A percentile compares a stretch with the other conserved stretches of the same genome.
phyloP scores from a whole-genome alignment of 257 asterid species.

The Solanum clarkiae region DNA sequence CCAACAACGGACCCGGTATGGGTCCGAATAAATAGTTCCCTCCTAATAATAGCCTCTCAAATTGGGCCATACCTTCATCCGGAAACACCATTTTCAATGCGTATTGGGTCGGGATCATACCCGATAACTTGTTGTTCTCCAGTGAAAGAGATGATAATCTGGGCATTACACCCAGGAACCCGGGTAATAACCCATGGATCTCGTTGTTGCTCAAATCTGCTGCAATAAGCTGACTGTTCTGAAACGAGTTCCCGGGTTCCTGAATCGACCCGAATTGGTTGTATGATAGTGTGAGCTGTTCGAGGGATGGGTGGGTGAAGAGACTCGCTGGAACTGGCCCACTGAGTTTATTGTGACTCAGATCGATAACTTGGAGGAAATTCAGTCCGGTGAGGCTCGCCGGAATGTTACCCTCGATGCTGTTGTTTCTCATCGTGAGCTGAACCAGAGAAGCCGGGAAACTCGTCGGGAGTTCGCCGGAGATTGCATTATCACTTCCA shows the following conservation, averaged over 20 bases:
- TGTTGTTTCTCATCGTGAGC: slow-evolving; percentile 43
- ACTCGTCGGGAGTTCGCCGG: slow-evolving; percentile 45
- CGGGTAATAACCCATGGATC: slow-evolving; percentile 64
- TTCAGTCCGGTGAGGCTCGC: slow-evolving; percentile 2
- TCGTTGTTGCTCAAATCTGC: slow-evolving; percentile 55
- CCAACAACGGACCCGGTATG: slow-evolving; percentile 60
- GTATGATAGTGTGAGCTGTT: slow-evolving; percentile 53
- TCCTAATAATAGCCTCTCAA: slow-evolving; percentile 63
- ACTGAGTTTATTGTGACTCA: slow-evolving; percentile 60
- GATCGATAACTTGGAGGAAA: slow-evolving; percentile 52
- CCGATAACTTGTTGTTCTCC: slow-evolving; percentile 57
- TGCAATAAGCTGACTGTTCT: slow-evolving; percentile 47
- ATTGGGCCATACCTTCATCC: slow-evolving; percentile 36
- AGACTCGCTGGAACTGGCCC: slow-evolving; percentile 57
- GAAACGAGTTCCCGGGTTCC: slow-evolving; percentile 26
- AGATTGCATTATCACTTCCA: slow-evolving; percentile 59
- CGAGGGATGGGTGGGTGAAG: slow-evolving; percentile 57
- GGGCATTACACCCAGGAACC: slow-evolving; percentile 67
- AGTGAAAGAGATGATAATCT: slow-evolving; percentile 45
- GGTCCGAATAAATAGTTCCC: slow-evolving; percentile 78
- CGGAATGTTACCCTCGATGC: slow-evolving; percentile 41
- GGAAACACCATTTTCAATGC: slow-evolving; percentile 28
- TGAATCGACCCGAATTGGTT: slow-evolving; percentile 47
- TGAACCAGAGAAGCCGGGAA: slow-evolving; percentile 45
- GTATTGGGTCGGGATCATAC: slow-evolving; percentile 50